Percentiles rank a stretch among this genome's conserved stretches.
Conservation (phyloP, 1,284 basidiomycete genomes). For the Rhodotorula glutinis region DNA sequence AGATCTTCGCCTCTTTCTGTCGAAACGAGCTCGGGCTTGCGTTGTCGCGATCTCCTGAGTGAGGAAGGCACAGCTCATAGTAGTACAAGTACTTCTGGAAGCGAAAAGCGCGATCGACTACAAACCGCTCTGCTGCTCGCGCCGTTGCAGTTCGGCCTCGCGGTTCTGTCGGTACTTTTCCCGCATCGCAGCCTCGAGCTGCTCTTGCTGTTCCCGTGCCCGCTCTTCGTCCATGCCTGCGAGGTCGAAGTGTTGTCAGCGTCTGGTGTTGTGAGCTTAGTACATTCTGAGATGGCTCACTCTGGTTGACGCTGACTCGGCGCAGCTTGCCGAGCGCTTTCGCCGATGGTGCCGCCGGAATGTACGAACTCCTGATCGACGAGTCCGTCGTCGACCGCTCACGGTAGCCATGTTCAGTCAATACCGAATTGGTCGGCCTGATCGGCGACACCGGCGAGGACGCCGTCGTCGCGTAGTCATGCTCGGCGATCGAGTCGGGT, state of each 20-base stretch:
- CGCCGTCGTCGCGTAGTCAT: background rate
- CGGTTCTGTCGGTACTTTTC: constrained; percentile 33
- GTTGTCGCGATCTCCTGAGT: too few species aligned
- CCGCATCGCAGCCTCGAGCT: constrained; percentile 35
- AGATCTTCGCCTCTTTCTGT: too few species aligned
- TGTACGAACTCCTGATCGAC: constrained; percentile 5
- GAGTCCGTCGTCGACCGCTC: constrained; percentile 6
- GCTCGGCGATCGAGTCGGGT: background rate
- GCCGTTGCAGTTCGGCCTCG: constrained; percentile 17
- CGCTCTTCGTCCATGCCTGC: constrained; percentile 10
- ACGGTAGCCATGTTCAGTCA: background rate
- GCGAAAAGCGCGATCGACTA: background rate
- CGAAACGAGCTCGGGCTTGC: too few species aligned
- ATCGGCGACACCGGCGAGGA: background rate
- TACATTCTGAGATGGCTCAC: constrained; percentile 14
- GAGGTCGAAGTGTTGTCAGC: too few species aligned
- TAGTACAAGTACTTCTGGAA: background rate
- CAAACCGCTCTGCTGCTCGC: constrained; percentile 1
- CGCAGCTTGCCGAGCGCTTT: constrained; percentile 44
- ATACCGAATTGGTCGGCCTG: background rate
- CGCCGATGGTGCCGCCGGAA: constrained; percentile 32
- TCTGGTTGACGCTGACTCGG: constrained; percentile 27
- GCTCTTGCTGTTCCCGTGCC: constrained; percentile 20
- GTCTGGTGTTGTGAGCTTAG: too few species aligned
- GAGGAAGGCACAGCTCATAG: too few species aligned